Evolutionary conservation across 441 rosid species (phyloP).

Genomic region (Jatropha multifida): DNA sequence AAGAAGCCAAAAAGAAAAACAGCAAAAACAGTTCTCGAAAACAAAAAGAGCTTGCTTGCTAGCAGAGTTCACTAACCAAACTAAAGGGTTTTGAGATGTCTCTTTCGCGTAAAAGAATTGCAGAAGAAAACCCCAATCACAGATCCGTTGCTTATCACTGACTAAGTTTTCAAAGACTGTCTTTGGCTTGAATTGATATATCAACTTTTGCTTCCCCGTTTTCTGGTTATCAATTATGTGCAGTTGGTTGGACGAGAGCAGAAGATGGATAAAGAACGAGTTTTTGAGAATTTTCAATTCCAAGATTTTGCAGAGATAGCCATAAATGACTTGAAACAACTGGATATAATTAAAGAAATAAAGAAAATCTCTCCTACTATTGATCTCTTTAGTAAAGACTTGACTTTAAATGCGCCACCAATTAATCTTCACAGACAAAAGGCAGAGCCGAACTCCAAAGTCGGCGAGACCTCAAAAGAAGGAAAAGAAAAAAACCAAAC

Average conservation of each 20-base stretch:
- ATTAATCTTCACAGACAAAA: slow-evolving; percentile 20
- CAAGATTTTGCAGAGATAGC: slow-evolving; percentile 23
- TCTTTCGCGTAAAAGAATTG: slow-evolving; percentile 34
- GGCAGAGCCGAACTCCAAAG: slow-evolving; percentile 38
- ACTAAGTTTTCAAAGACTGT: slow-evolving; percentile 10
- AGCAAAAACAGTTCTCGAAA: slow-evolving; percentile 1
- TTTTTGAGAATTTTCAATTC: slow-evolving; percentile 25
- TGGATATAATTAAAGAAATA: not conserved
- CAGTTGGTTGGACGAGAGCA: not conserved
- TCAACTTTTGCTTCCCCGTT: slow-evolving; percentile 19
- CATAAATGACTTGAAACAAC: slow-evolving; percentile 36
- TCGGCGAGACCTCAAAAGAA: slow-evolving; percentile 57
- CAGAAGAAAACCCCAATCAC: slow-evolving; percentile 18
- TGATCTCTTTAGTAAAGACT: slow-evolving; percentile 29
- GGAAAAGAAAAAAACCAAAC: slow-evolving; percentile 20
- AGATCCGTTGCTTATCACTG: not conserved
- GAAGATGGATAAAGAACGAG: not conserved
- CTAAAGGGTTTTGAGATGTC: slow-evolving; percentile 32
- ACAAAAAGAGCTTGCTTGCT: not conserved
- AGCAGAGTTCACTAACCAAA: not conserved
- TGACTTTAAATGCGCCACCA: slow-evolving; percentile 44
- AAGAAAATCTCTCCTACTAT: slow-evolving; percentile 21
- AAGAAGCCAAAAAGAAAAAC: slow-evolving; percentile 10
- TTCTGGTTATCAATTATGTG: not conserved
- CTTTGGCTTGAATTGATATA: slow-evolving; percentile 22